Percentiles rank a stretch among this genome's conserved stretches.
Conservation (phyloP, 495 filamentous ascomycete species). For the Penicillium diatomitis region DNA sequence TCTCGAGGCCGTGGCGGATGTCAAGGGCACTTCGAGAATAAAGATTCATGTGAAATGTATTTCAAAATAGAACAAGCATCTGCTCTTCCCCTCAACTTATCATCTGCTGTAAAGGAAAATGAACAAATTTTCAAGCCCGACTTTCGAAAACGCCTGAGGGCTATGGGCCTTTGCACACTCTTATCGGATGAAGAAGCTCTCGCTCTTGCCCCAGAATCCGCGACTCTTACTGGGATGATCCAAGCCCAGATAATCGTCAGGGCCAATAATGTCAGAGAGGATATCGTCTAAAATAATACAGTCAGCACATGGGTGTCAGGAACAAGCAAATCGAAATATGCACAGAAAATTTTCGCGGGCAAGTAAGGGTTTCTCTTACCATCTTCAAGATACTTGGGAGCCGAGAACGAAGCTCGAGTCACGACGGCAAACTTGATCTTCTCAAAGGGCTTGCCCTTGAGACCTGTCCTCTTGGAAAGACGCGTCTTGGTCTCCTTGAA, state of each 20-base stretch:
- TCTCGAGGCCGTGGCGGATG: too few species aligned
- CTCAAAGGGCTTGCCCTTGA: slow-evolving; percentile 97
- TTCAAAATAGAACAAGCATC: too few species aligned
- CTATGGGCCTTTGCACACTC: slow-evolving; percentile 8
- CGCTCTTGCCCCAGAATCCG: slow-evolving; percentile 48
- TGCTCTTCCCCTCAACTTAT: too few species aligned
- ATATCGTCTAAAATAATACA: slow-evolving; percentile 56
- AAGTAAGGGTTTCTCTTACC: slow-evolving; percentile 45
- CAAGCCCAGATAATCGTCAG: slow-evolving; percentile 77
- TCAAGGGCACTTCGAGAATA: too few species aligned
- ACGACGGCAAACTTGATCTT: slow-evolving; percentile 95
- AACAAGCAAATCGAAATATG: neutral
- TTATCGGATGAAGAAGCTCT: slow-evolving; percentile 61
- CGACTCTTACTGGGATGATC: slow-evolving; percentile 77
- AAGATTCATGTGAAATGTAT: too few species aligned
- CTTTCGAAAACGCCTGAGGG: slow-evolving; percentile 12
- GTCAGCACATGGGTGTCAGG: slow-evolving; percentile 9
- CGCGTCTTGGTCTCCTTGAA: slow-evolving; percentile 90
- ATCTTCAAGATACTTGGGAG: slow-evolving; percentile 75
- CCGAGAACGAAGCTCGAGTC: slow-evolving; percentile 56
- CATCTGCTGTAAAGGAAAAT: too few species aligned
- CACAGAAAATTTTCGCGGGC: too few species aligned
- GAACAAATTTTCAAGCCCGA: slow-evolving; percentile 1
- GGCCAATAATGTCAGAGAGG: slow-evolving; percentile 60
- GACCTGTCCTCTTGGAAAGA: slow-evolving; percentile 76